Conservation (phyloP, 805 yeast genomes). For the Ogataea nitratoaversa region DNA sequence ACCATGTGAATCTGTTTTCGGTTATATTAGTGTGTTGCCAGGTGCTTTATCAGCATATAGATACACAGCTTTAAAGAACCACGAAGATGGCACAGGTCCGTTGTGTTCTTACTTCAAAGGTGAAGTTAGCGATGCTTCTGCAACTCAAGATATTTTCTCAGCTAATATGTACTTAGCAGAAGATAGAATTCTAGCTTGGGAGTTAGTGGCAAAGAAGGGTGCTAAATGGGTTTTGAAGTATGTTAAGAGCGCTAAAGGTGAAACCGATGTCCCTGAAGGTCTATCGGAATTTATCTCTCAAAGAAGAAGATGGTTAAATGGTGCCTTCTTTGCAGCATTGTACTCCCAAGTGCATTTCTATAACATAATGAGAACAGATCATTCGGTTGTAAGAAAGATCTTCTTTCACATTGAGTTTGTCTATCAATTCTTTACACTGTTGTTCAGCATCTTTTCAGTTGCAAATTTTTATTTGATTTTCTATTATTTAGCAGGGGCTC, state of each 20-base stretch:
- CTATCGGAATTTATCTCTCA: slow-evolving; percentile 93
- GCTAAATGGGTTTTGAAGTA: slow-evolving; percentile 88
- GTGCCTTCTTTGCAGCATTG: slow-evolving; percentile 94
- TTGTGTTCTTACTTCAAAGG: slow-evolving; percentile 86
- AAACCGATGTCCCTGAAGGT: slow-evolving; percentile 95
- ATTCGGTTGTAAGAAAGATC: slow-evolving; percentile 73
- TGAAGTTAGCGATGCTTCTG: slow-evolving; percentile 43
- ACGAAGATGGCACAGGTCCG: slow-evolving; percentile 91
- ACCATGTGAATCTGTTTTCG: slow-evolving; percentile 89
- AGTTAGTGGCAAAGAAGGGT: slow-evolving; percentile 77
- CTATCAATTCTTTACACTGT: slow-evolving; percentile 74
- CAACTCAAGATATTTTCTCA: slow-evolving; percentile 68
- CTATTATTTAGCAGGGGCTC: slow-evolving; percentile 86
- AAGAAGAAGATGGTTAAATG: slow-evolving; percentile 97
- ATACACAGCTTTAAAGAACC: slow-evolving; percentile 78
- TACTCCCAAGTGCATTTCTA: slow-evolving; percentile 83
- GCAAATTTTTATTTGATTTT: slow-evolving; percentile 91
- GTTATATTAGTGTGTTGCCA: slow-evolving; percentile 89
- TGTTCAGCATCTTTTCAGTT: slow-evolving; percentile 89
- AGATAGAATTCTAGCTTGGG: slow-evolving; percentile 96
- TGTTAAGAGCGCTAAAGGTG: slow-evolving; percentile 90
- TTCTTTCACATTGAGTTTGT: slow-evolving; percentile 83
- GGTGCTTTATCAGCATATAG: slow-evolving; percentile 96
- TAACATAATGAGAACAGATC: slow-evolving; percentile 86
- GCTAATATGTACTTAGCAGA: slow-evolving; percentile 98